These are phyloP conservation scores for Hymenotorrendiella dingleyae DNA, from an alignment of 2,329 filamentous ascomycete genomes.

Conservation along the genomic window DNA sequence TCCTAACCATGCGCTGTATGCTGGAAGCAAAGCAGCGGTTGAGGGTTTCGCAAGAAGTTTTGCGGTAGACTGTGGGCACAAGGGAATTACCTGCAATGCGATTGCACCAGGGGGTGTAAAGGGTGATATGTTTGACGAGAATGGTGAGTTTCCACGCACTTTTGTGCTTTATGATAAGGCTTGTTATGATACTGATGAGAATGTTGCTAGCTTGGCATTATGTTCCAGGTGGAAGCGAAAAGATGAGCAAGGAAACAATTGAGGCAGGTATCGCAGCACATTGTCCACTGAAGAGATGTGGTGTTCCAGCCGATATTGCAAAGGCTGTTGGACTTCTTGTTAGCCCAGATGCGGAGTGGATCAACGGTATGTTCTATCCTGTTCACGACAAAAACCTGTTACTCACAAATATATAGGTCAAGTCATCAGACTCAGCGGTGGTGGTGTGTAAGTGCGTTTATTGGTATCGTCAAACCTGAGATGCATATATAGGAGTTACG, in stretches of 20 bases:
- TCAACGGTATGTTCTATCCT: constrained; percentile 41
- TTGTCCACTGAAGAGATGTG: constrained; percentile 55
- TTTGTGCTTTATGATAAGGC: too few relatives aligned
- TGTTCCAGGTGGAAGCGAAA: constrained; percentile 48
- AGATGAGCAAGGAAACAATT: constrained; percentile 48
- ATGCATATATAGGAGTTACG: too few relatives aligned
- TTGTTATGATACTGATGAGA: too few relatives aligned
- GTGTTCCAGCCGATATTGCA: constrained; percentile 52
- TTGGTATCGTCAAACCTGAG: too few relatives aligned
- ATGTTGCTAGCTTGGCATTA: constrained; percentile 59
- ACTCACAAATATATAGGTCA: constrained; percentile 15
- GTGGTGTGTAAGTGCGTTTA: constrained; percentile 5
- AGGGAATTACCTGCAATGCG: constrained; percentile 61
- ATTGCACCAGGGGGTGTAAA: constrained; percentile 64
- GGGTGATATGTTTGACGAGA: constrained; percentile 61
- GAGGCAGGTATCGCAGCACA: constrained; percentile 46
- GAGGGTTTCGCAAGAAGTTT: constrained; percentile 71
- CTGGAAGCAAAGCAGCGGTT: constrained; percentile 69
- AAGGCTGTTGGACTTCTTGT: constrained; percentile 34
- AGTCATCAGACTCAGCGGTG: constrained; percentile 23
- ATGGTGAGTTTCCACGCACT: too few relatives aligned
- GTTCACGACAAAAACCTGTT: not conserved
- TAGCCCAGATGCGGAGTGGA: constrained; percentile 56
- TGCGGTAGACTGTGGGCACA: constrained; percentile 49
- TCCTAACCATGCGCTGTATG: constrained; percentile 66